Conservation (phyloP, 1,284 basidiomycete species). For the Fomes fomentarius region DNA sequence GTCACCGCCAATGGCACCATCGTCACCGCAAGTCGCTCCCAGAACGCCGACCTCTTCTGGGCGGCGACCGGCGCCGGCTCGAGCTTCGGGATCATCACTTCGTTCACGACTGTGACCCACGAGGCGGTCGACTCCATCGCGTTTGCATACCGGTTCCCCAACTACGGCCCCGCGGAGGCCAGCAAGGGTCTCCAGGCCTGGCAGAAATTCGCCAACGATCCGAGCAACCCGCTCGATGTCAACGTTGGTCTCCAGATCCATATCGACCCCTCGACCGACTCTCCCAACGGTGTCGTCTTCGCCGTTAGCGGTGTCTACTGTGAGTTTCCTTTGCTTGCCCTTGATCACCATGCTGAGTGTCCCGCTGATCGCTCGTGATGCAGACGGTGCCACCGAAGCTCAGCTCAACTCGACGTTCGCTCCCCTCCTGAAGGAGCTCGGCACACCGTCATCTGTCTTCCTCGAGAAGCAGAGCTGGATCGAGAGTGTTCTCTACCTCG, state of each 20-base stretch:
- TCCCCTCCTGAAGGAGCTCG: background rate
- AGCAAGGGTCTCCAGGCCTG: background rate
- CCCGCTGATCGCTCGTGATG: background rate
- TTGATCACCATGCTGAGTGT: background rate
- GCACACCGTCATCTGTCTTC: background rate
- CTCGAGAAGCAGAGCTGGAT: background rate
- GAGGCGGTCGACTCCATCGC: constrained; percentile 4
- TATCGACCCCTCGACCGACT: background rate
- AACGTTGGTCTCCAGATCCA: background rate
- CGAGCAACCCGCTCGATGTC: background rate
- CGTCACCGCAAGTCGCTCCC: constrained; percentile 41
- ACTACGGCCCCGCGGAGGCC: background rate
- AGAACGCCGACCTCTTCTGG: constrained; percentile 43
- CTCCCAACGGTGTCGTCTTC: background rate
- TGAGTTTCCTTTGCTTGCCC: background rate
- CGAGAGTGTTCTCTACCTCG: constrained; percentile 7
- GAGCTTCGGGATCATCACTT: constrained; percentile 46
- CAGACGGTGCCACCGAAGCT: background rate
- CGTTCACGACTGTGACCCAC: constrained; percentile 29
- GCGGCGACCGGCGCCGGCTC: constrained; percentile 44
- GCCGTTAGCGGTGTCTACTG: background rate
- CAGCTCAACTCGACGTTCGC: background rate
- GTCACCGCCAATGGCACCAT: constrained; percentile 53
- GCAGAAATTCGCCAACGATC: background rate
- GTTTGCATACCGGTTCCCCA: background rate